phyloP scores from a whole-genome alignment of 495 filamentous ascomycete genomes.

The Annulohypoxylon maeteangense region DNA sequence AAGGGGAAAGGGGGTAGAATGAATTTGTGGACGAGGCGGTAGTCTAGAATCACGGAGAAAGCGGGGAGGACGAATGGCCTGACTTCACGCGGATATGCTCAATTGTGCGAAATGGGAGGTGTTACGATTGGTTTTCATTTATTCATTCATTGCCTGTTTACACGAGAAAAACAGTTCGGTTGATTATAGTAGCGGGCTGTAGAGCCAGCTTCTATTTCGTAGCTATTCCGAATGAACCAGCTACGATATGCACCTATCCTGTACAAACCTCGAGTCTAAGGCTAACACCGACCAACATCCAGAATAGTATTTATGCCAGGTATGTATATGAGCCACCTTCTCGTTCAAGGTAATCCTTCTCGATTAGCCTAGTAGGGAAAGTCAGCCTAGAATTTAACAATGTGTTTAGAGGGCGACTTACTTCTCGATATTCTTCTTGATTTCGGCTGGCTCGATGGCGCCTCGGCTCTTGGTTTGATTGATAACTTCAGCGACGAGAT shows the following conservation, averaged over 20 bases:
- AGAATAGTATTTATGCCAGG: constrained; percentile 68
- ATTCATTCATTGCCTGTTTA: background rate
- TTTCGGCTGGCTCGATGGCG: constrained; percentile 81
- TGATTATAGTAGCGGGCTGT: background rate
- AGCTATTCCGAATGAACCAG: background rate
- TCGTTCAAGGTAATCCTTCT: constrained; percentile 95
- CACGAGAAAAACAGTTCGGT: background rate
- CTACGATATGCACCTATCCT: background rate
- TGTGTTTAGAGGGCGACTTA: constrained; percentile 54
- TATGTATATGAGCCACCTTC: constrained; percentile 84
- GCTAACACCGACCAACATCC: background rate
- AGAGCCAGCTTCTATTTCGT: background rate
- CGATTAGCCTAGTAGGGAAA: constrained; percentile 72
- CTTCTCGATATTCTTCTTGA: constrained; percentile 97
- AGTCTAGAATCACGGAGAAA: background rate
- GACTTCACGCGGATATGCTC: background rate
- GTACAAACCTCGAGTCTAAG: background rate
- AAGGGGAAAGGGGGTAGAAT: background rate
- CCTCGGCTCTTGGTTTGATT: constrained; percentile 86
- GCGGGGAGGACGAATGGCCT: background rate
- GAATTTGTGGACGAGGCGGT: background rate
- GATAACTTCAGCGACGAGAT: constrained; percentile 88
- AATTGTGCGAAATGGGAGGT: background rate
- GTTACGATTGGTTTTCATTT: background rate
- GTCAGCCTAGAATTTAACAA: constrained; percentile 1